Conservation (phyloP, 371 early-diverging fungal genomes). For the Lichtheimia corymbifera region DNA sequence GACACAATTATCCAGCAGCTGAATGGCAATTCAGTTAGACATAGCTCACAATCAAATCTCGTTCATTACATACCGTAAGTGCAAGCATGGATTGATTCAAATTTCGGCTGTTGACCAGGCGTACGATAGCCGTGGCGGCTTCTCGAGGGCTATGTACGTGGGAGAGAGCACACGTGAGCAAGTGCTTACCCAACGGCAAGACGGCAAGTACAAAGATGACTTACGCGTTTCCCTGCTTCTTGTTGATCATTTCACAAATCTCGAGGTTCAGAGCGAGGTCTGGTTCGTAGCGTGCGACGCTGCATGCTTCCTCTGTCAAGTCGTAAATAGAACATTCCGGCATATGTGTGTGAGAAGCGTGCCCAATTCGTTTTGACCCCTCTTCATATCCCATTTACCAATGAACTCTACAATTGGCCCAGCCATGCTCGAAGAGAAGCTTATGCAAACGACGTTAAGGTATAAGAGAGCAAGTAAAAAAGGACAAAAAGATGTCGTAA, state of each 20-base stretch:
- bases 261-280: conserved; percentile 88
- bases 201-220: conserved; percentile 14
- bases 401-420: conserved; percentile 27
- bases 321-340: not conserved
- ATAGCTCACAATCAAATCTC: not conserved
- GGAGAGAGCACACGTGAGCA: not conserved
- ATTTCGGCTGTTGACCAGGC: conserved; percentile 77
- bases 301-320: conserved; percentile 71
- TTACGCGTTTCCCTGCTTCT: conserved; percentile 79
- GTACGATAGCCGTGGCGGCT: conserved; percentile 82
- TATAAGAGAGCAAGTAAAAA: too few species aligned
- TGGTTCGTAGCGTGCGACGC: conserved; percentile 66
- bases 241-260: conserved; percentile 89
- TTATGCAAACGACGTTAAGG: too few species aligned
- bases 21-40: not conserved
- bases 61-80: conserved; percentile 59
- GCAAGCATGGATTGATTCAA: conserved; percentile 76
- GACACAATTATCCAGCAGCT: conserved; percentile 94
- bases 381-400: conserved; percentile 8
- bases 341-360: not conserved
- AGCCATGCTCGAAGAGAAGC: conserved; percentile 13
- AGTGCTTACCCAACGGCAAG: not conserved
- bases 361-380: too few species aligned
- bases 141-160: conserved; percentile 73
- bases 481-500: too few species aligned